phyloP scores from a whole-genome alignment of 2,329 filamentous ascomycete genomes.

The Drechslerella stenobrocha region DNA sequence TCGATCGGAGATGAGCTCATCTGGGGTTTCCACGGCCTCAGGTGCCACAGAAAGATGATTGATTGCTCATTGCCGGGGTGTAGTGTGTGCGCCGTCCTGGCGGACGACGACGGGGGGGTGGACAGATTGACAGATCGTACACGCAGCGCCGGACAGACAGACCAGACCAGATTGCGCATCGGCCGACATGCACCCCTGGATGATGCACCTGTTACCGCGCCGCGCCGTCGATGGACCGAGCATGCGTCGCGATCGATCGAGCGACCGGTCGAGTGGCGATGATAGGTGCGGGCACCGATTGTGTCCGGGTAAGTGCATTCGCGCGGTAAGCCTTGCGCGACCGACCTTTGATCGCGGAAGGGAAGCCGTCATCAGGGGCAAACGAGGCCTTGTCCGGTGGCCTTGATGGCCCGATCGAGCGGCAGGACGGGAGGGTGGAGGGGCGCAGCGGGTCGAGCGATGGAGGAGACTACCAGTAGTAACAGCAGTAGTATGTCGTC shows the following conservation, averaged over 20 bases:
- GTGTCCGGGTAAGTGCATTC: not conserved
- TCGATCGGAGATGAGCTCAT: constrained; percentile 14
- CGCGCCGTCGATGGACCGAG: not conserved
- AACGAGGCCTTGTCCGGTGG: too few relatives aligned
- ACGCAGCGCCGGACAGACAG: too few relatives aligned
- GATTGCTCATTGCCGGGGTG: not conserved
- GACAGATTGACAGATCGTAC: not conserved
- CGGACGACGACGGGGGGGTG: not conserved
- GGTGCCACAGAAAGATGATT: not conserved
- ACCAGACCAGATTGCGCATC: too few relatives aligned
- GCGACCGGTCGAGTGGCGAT: not conserved
- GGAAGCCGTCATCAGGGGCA: too few relatives aligned
- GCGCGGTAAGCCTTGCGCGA: not conserved
- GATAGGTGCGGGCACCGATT: not conserved
- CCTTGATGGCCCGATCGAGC: too few relatives aligned
- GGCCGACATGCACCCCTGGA: not conserved
- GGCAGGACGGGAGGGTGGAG: too few relatives aligned
- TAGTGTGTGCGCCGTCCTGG: not conserved
- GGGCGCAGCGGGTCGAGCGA: too few relatives aligned
- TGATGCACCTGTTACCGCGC: not conserved
- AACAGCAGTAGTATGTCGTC: too few relatives aligned
- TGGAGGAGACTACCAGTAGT: too few relatives aligned
- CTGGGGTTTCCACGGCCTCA: not conserved
- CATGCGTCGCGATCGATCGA: not conserved
- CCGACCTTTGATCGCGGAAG: not conserved